phyloP scores from a whole-genome alignment of 805 yeast species.

The Pichia rugopelliculosa region DNA sequence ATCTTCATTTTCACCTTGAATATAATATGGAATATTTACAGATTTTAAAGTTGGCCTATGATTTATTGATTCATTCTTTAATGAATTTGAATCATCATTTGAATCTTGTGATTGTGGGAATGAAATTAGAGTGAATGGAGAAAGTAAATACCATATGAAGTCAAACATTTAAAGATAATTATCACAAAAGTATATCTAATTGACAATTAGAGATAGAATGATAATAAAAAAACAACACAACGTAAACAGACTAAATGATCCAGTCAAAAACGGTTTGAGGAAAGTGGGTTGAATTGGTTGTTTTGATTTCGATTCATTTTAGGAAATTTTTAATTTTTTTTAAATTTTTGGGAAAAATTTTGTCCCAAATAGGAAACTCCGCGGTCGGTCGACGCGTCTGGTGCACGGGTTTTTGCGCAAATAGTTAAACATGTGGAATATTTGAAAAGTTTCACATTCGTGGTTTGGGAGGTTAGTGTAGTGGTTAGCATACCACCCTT shows the following conservation, averaged over 20 bases:
- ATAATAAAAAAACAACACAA: neutral
- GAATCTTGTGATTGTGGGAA: constrained; percentile 1
- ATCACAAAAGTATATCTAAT: neutral
- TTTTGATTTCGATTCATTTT: neutral
- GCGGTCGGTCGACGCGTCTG: no score
- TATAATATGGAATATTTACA: constrained; percentile 42
- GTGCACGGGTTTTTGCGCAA: neutral
- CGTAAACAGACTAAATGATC: neutral
- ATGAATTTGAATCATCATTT: neutral
- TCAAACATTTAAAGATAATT: constrained; percentile 1
- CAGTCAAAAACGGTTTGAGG: neutral
- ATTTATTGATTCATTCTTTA: neutral
- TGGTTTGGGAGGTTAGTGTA: constrained; percentile 73
- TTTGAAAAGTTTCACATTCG: no score
- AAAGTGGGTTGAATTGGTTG: neutral
- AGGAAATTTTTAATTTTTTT: neutral
- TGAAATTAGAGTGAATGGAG: constrained; percentile 4
- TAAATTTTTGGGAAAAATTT: no score
- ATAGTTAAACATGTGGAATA: no score
- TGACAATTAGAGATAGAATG: neutral
- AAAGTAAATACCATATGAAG: constrained; percentile 6
- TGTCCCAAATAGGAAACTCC: no score
- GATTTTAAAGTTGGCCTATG: constrained; percentile 15
- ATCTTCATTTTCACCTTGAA: constrained; percentile 43
- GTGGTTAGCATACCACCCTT: constrained; percentile 90